These are phyloP conservation scores for Lepidium africanum DNA, from an alignment of 345 rosid genomes.

Conservation along the genomic window DNA sequence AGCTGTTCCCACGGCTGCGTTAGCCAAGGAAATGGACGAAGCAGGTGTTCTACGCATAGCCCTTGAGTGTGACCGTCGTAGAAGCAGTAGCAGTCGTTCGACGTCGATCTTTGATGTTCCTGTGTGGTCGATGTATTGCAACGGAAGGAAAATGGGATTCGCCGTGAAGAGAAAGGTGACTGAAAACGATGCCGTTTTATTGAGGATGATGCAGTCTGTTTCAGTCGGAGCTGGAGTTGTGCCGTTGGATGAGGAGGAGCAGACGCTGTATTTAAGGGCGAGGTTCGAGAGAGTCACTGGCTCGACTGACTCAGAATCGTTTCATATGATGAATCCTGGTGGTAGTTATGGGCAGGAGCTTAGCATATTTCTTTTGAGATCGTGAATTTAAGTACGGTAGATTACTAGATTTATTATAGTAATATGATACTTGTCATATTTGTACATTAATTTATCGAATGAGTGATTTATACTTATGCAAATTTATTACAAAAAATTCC, in stretches of 20 bases:
- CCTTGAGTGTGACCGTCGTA: slow-evolving; percentile 46
- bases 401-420: not conserved
- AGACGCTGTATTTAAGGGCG: slow-evolving; percentile 61
- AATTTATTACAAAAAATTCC: not conserved
- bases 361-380: slow-evolving; percentile 64
- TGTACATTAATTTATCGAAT: not conserved
- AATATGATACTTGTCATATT: not conserved
- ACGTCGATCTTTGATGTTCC: slow-evolving; percentile 46
- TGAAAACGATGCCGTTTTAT: slow-evolving; percentile 41
- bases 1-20: slow-evolving; percentile 64
- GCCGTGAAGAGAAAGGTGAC: slow-evolving; percentile 53
- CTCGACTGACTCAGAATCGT: slow-evolving; percentile 64
- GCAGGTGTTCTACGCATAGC: slow-evolving; percentile 61
- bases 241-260: slow-evolving; percentile 38
- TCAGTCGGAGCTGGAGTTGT: slow-evolving; percentile 75
- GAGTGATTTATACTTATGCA: not conserved
- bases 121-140: slow-evolving; percentile 80
- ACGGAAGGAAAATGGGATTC: slow-evolving; percentile 77
- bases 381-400: slow-evolving; percentile 36
- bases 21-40: slow-evolving; percentile 77
- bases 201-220: slow-evolving; percentile 67
- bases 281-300: slow-evolving; percentile 67
- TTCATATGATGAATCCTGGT: slow-evolving; percentile 72
- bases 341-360: slow-evolving; percentile 71
- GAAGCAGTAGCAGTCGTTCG: slow-evolving; percentile 11